Conservation (phyloP, 176 grass and related monocot species). For the Cenchrus purpureus region DNA sequence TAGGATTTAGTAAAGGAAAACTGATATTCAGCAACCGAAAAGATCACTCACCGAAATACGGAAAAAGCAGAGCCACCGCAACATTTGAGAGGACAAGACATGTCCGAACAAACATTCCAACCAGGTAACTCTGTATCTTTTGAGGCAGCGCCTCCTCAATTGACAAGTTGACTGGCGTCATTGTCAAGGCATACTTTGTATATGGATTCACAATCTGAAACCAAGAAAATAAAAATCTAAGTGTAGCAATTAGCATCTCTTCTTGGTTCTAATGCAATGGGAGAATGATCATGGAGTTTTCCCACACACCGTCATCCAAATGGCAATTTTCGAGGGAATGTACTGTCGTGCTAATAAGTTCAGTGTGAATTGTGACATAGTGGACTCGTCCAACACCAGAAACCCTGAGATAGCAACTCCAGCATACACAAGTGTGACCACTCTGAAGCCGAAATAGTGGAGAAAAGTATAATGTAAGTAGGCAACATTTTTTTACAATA, state of each 20-base stretch:
- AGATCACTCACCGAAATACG: constrained; percentile 63
- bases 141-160: constrained; percentile 72
- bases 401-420: too few relatives aligned
- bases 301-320: constrained; percentile 74
- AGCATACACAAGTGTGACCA: too few relatives aligned
- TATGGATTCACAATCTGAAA: constrained; percentile 77
- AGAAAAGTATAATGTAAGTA: too few relatives aligned
- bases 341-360: too few relatives aligned
- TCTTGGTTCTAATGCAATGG: neutral
- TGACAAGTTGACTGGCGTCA: constrained; percentile 65
- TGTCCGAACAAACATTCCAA: constrained; percentile 64
- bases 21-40: neutral
- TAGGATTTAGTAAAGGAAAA: neutral
- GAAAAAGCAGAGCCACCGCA: constrained; percentile 59
- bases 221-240: neutral
- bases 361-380: too few relatives aligned
- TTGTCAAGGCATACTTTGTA: constrained; percentile 76
- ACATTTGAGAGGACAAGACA: constrained; percentile 66
- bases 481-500: too few relatives aligned
- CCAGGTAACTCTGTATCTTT: constrained; percentile 49
- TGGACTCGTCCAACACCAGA: too few relatives aligned
- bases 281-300: neutral
- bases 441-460: too few relatives aligned
- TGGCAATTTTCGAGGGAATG: constrained; percentile 55
- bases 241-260: neutral